Evolutionary conservation across 2,329 filamentous ascomycete genomes (phyloP).

Genomic region (Akanthomyces muscarius): DNA sequence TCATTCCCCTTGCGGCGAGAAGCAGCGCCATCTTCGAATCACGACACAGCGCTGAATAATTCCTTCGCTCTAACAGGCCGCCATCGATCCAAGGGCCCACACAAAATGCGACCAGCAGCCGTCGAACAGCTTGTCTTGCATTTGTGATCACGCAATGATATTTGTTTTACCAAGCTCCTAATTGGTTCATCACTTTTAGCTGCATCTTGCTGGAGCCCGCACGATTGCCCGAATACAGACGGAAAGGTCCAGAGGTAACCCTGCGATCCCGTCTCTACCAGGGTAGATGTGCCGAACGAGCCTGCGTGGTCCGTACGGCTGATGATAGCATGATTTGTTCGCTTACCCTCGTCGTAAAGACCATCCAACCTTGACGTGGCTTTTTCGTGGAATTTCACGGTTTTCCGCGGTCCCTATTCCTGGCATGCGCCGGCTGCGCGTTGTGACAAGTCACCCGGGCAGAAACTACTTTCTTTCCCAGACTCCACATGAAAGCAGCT

Average conservation of each 20-base stretch:
- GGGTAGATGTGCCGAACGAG: background rate
- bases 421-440: background rate
- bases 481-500: slow-evolving; percentile 5
- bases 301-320: background rate
- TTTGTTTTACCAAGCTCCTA: background rate
- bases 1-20: background rate
- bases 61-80: slow-evolving; percentile 25
- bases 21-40: slow-evolving; percentile 9
- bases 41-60: slow-evolving; percentile 26
- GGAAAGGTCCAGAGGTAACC: background rate
- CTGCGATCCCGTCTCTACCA: slow-evolving; percentile 3
- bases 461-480: background rate
- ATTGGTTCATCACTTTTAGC: background rate
- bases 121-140: slow-evolving; percentile 4
- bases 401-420: slow-evolving; percentile 7
- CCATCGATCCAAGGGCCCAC: background rate
- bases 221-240: slow-evolving; percentile 7
- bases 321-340: background rate
- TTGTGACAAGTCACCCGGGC: slow-evolving; percentile 3
- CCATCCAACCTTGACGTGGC: background rate
- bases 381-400: background rate
- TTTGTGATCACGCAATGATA: slow-evolving; percentile 10
- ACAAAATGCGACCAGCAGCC: background rate
- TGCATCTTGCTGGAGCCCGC: background rate
- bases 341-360: slow-evolving; percentile 1